Conservation (phyloP, 2,329 filamentous ascomycete genomes). For the Microascus cirrosus region DNA sequence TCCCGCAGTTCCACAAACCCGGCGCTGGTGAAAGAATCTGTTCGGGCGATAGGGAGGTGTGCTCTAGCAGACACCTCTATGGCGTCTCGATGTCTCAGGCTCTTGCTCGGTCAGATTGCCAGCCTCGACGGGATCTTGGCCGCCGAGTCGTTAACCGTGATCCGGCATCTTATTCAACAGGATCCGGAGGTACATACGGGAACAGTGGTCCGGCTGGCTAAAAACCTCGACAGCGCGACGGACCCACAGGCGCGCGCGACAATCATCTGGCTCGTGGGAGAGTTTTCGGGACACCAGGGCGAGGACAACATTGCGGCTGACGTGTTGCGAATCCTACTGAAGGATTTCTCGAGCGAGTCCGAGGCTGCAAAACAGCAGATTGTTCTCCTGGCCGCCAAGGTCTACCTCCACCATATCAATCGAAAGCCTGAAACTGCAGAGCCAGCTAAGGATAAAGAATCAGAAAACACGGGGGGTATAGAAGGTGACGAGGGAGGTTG, state of each 20-base stretch:
- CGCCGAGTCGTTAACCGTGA: constrained; percentile 87
- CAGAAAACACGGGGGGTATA: constrained; percentile 14
- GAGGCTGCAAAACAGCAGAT: constrained; percentile 87
- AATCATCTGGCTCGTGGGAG: constrained; percentile 95
- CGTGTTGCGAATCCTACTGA: constrained; percentile 77
- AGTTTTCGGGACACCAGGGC: constrained; percentile 71
- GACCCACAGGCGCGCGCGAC: constrained; percentile 84
- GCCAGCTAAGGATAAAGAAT: constrained; percentile 17
- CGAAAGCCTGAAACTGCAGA: constrained; percentile 37
- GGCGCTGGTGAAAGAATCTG: constrained; percentile 74
- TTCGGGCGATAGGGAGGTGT: constrained; percentile 86
- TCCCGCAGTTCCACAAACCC: constrained; percentile 58
- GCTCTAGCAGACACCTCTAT: constrained; percentile 66
- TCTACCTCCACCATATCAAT: constrained; percentile 83
- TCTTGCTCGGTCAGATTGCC: constrained; percentile 79
- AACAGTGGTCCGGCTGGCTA: constrained; percentile 81
- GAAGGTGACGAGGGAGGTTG: constrained; percentile 13
- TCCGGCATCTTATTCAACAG: constrained; percentile 90
- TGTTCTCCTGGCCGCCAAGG: constrained; percentile 85
- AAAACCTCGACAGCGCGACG: constrained; percentile 79
- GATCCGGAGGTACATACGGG: constrained; percentile 69
- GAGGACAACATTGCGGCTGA: constrained; percentile 89
- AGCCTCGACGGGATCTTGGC: constrained; percentile 80
- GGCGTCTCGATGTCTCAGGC: constrained; percentile 66
- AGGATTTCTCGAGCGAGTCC: constrained; percentile 72